Evolutionary conservation across 345 rosid genomes (phyloP), one percentile per base, ranked within the genome.

Genomic region (Melastoma malabathricum): DNA sequence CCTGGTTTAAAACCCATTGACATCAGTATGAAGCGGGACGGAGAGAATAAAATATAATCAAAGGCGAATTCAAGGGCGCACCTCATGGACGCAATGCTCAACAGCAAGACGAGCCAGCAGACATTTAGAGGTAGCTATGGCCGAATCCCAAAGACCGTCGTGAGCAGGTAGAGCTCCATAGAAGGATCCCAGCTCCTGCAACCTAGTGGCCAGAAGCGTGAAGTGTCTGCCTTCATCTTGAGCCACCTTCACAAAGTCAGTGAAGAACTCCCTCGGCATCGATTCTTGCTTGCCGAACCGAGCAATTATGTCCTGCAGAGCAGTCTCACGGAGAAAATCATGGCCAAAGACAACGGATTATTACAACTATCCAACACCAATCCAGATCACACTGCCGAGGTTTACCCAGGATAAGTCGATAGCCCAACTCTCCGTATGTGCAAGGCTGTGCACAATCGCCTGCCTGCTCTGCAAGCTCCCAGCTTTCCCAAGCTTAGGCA

Each of bases 41-140:
- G 39, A 17, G 29, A 38, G 10, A 18, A 44, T 44, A 10, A 51
- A 7, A 23, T 31, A 48, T 39, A n/a, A n/a, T 10, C 8, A 23
- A 9, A 48, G 18, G 31, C 18, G 1, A 55, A 29, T 18, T 17
- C 14, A 38, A 64, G 29, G 18, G 52, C 27, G 48, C 62, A 83
- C 95, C 96, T 90, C 97, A 45, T 83, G 89, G 52, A 90, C 96
- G 14, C 96, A 90, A 59, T 81, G 96, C 67, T 83, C 98, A 13
- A 90, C 52, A 50, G 98, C 96, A 46, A 83, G 69, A 46, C 96
- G 83, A 27, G 89, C 79, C 61, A 83, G 63, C 10, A 86, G 72
- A 74, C 80, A 80, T 51, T 69, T 64, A 20, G 92, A 90, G n/a
- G 98, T 90, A 17, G 88, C 76, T 16, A 63, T 67, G 48, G 97